Evolutionary conservation across 257 asterid genomes (phyloP).

Genomic region (Coffea eugenioides): DNA sequence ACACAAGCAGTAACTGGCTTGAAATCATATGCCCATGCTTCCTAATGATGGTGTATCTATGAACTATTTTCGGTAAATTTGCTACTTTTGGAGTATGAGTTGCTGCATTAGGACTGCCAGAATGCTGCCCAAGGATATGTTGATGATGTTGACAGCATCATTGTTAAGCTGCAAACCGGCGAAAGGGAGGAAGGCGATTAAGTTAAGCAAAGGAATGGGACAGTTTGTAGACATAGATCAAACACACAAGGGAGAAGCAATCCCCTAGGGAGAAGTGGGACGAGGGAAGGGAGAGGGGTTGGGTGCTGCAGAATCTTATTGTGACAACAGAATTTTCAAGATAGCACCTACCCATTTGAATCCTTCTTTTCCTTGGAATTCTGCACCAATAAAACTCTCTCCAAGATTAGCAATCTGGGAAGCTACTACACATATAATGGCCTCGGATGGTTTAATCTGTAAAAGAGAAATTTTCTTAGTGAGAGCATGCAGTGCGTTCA

Average conservation of each 20-base stretch:
- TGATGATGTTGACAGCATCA: constrained; percentile 77
- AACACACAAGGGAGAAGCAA: background rate
- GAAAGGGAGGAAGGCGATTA: background rate
- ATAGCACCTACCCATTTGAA: constrained; percentile 47
- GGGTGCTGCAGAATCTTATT: background rate
- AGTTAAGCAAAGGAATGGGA: background rate
- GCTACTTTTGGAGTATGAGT: constrained; percentile 35
- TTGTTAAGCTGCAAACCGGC: constrained; percentile 62
- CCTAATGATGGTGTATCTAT: constrained; percentile 10
- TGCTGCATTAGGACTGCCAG: constrained; percentile 74
- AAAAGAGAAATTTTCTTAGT: constrained; percentile 11
- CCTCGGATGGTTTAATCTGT: constrained; percentile 62
- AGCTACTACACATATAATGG: constrained; percentile 63
- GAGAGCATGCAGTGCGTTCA: constrained; percentile 8
- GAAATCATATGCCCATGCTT: background rate
- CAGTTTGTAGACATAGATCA: background rate
- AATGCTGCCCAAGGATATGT: constrained; percentile 81
- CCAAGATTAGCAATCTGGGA: constrained; percentile 98
- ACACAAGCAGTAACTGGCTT: background rate
- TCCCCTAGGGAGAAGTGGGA: too few relatives aligned
- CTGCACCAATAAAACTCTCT: constrained; percentile 92
- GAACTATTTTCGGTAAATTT: background rate
- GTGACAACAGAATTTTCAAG: background rate
- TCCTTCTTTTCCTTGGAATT: constrained; percentile 55
- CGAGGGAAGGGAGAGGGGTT: background rate